Evolutionary conservation across 1,284 basidiomycete species (phyloP), one percentile per base, ranked within the genome.

Genomic region (Golubevia sp.): DNA sequence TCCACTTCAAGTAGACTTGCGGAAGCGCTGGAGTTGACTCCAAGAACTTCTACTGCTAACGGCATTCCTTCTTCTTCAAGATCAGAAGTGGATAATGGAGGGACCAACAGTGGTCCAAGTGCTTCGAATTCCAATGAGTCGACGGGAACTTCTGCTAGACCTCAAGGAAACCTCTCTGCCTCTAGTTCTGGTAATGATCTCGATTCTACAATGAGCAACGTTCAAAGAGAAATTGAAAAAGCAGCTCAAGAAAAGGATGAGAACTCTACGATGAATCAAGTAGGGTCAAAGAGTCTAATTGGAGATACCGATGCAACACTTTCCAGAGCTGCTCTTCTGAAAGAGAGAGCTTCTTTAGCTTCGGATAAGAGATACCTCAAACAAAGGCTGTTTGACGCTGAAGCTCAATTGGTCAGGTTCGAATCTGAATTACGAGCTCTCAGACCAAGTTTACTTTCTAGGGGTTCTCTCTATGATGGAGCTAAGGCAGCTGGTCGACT

Each of bases 331-430:
- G 11, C 30, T 34, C 30, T 34, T 34, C 11, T 34, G 11, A 34
- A 34, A 11, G 76, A 83, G 64, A 64, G 79, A 23, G 80, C 76
- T 67, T 79, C 75, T 68, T 73, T 83, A 34, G 59, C 73, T 34
- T 72, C 77, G 8, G 81, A 83, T 56, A 82, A 77, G 56, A 75
- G 76, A 23, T 76, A 76, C 64, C 69, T 82, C 44, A 76, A 76
- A 51, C 56, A 70, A 34, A 70, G 79, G 23, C 68, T 82, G 30
- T 66, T 68, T 24, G 81, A 83, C 52, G 70, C 75, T 6, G 79
- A 82, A 53, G 76, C 76, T 13, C 81, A 81, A 58, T 65, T 76
- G 6, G 61, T 70, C 58, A 71, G 74, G n/a, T 70, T 83, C 26
- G 77, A 83, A 64, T 60, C 60, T 53, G 81, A 83, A 61, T 74